phyloP scores from a whole-genome alignment of 2,329 filamentous ascomycete genomes.

The Elsinoe necatrix region DNA sequence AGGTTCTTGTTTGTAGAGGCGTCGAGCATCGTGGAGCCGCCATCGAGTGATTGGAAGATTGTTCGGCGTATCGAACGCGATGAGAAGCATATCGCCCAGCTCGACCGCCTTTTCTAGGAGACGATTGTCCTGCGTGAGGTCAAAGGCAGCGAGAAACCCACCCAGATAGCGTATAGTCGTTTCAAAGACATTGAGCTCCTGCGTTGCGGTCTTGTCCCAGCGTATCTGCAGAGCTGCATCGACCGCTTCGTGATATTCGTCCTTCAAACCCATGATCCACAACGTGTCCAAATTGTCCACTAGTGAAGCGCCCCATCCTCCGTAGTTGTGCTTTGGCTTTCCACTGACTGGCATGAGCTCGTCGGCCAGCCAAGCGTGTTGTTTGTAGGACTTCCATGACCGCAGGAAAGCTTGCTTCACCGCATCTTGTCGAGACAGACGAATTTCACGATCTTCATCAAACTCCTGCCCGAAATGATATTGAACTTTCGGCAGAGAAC shows the following conservation, averaged over 20 bases:
- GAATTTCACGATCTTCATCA: slow-evolving; percentile 26
- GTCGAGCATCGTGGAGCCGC: slow-evolving; percentile 33
- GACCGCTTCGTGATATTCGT: slow-evolving; percentile 41
- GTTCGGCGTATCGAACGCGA: slow-evolving; percentile 41
- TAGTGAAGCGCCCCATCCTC: slow-evolving; percentile 41
- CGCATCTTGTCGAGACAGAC: slow-evolving; percentile 29
- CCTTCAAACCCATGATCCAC: slow-evolving; percentile 40
- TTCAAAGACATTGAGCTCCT: slow-evolving; percentile 42
- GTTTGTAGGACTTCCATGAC: slow-evolving; percentile 38
- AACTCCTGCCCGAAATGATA: slow-evolving; percentile 33
- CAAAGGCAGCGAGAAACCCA: slow-evolving; percentile 31
- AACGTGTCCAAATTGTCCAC: slow-evolving; percentile 41
- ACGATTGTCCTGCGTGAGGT: slow-evolving; percentile 29
- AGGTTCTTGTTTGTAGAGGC: slow-evolving; percentile 33
- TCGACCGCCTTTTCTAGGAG: slow-evolving; percentile 31
- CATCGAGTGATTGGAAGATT: slow-evolving; percentile 40
- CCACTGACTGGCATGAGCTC: slow-evolving; percentile 40
- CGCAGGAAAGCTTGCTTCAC: slow-evolving; percentile 38
- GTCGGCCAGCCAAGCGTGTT: slow-evolving; percentile 42
- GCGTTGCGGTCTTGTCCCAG: slow-evolving; percentile 32
- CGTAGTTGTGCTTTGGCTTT: slow-evolving; percentile 34
- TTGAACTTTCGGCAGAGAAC: slow-evolving; percentile 36
- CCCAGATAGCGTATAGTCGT: slow-evolving; percentile 40
- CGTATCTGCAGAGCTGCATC: slow-evolving; percentile 37
- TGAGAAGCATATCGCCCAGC: slow-evolving; percentile 38